Evolutionary conservation across 148 eudicot species (phyloP).

Genomic region (Spergularia marina): DNA sequence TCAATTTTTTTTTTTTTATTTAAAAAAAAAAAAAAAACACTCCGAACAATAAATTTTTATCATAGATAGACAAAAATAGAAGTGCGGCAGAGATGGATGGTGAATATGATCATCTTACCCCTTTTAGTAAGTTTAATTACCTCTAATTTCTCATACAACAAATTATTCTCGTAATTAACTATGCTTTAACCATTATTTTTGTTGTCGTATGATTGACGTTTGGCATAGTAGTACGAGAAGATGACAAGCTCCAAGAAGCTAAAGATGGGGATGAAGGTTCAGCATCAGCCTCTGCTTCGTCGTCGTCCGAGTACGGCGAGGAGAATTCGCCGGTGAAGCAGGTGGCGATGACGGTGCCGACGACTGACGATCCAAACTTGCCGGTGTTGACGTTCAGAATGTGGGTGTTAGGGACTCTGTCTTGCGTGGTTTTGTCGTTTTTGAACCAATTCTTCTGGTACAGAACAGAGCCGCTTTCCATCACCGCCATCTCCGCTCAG

Average conservation of each 20-base stretch:
- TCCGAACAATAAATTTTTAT: too few species aligned
- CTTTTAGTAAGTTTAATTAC: constrained; percentile 1
- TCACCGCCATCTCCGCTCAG: constrained; percentile 94
- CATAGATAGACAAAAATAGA: too few species aligned
- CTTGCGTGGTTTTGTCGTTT: constrained; percentile 70
- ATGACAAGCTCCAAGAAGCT: background rate
- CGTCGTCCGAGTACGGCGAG: constrained; percentile 9
- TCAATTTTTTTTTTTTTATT: too few species aligned
- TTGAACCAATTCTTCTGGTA: constrained; percentile 98
- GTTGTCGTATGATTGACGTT: background rate
- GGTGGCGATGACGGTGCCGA: constrained; percentile 85
- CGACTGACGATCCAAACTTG: constrained; percentile 62
- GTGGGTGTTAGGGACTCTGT: constrained; percentile 79
- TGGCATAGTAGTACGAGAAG: constrained; percentile 10
- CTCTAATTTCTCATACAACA: too few species aligned
- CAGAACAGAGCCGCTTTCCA: constrained; percentile 70
- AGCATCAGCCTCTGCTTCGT: background rate
- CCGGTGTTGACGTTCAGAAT: constrained; percentile 90
- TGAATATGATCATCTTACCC: constrained; percentile 4
- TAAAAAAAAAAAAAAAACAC: too few species aligned
- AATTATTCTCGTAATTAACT: too few species aligned
- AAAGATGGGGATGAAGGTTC: background rate
- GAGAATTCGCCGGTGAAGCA: constrained; percentile 82
- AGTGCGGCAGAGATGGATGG: constrained; percentile 1
- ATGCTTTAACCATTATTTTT: too few species aligned